Base-by-base conservation (phyloP, 2,329 filamentous ascomycete species). In the Penicillium sp. region DNA sequence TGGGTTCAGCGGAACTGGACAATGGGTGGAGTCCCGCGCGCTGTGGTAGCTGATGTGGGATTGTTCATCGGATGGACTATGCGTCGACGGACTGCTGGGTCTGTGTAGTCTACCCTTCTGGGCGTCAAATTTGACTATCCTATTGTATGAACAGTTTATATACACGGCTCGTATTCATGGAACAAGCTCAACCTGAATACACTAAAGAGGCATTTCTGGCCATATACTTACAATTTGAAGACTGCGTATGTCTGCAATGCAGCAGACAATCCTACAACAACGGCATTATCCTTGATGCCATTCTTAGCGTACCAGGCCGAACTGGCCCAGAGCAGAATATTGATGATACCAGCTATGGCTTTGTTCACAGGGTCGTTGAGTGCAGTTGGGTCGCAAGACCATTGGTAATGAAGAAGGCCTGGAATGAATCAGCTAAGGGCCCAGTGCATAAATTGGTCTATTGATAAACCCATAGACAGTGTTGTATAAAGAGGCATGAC, bases 21-120 rank as follows among this genome's bases (percentile, higher is more conserved):
- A 21, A 58, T 75, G 57, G 70, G 73, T 22, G 73, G 73, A 22
- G 68, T 73, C 39, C 72, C 73, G 2, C 68, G 65, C 41, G 73
- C 73, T 26, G 68, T 76, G 50, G 72, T 74, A 21, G 69, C 68
- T 16, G 72, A 75, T 67, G 73, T 76, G 53, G 72, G 72, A n/a
- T 66, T 74, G 46, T 75, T 76, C 59, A 62, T 76, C 45, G 60
- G 59, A 22, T 76, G 73, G 73, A 64, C 59, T 21, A 63, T 56
- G 48, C 56, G 58, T 16, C 44, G 55, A n/a, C 35, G 35, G n/a
- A 39, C 35, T 39, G 2, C 35, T 39, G 35, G 16, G n/a, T 39
- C 35, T 39, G 13, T 7, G 31, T 39, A 39, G 9, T n/a, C 35
- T 10, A 37, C n/a, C 16, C 8, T 26, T 11, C 19, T 2, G 37